A percentile compares a stretch with the other conserved stretches of the same genome.
Evolutionary conservation across 257 asterid genomes (phyloP).

Genomic region (Solanum ossicruentum): DNA sequence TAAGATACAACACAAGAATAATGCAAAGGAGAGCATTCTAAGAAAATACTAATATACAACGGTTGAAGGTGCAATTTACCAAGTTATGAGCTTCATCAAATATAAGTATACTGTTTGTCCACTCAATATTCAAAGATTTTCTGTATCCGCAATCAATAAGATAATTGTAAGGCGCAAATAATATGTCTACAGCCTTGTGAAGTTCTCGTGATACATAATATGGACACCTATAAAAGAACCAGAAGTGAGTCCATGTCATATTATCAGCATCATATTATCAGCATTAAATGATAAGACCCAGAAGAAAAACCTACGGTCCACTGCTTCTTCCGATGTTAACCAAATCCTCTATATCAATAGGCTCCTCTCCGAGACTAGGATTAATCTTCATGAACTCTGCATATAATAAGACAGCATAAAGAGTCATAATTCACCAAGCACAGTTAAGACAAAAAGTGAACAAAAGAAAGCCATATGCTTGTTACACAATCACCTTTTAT

Average conservation of each 20-base stretch:
- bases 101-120: conserved; percentile 76
- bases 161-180: conserved; percentile 97
- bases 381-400: conserved; percentile 59
- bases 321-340: conserved; percentile 82
- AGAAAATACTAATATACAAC: conserved; percentile 6
- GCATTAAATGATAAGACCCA: conserved; percentile 1
- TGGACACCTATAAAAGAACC: conserved; percentile 63
- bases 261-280: conserved; percentile 2
- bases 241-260: conserved; percentile 9
- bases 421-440: background rate
- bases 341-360: conserved; percentile 93
- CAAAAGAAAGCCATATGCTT: background rate
- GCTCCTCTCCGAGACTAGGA: conserved; percentile 81
- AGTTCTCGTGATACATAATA: conserved; percentile 87
- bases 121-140: conserved; percentile 51
- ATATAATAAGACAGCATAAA: background rate
- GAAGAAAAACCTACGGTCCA: conserved; percentile 62
- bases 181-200: conserved; percentile 78
- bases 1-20: background rate
- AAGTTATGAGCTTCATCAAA: conserved; percentile 99
- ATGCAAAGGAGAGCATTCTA: background rate
- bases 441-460: background rate
- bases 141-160: conserved; percentile 80
- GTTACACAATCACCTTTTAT: background rate
- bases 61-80: conserved; percentile 30